Percentiles rank a stretch among this genome's conserved stretches.
Evolutionary conservation across 192 early-diverging fungal species (phyloP).

Genomic region (Mortierella hygrophila): DNA sequence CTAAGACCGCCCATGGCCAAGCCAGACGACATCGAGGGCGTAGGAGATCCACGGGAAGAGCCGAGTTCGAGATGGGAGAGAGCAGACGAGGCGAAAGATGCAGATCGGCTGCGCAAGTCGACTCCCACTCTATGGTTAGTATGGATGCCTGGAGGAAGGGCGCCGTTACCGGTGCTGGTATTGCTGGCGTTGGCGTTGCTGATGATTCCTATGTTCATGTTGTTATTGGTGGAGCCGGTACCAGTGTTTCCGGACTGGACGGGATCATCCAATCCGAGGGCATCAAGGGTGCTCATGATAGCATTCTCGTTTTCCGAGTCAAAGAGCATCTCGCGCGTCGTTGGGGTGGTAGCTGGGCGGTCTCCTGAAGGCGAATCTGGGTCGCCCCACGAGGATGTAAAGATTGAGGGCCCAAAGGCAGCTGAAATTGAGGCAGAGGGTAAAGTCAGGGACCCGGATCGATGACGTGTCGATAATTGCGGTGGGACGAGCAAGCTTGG

Average conservation of each 20-base stretch:
- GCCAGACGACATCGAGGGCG: constrained; percentile 15
- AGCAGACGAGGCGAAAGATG: constrained; percentile 50
- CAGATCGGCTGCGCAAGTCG: constrained; percentile 52
- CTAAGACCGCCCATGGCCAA: constrained; percentile 23
- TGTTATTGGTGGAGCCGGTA: constrained; percentile 20
- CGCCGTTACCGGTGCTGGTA: constrained; percentile 11
- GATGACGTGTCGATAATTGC: constrained; percentile 59
- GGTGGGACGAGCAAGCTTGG: constrained; percentile 54
- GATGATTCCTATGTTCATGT: constrained; percentile 18
- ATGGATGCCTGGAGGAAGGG: constrained; percentile 25
- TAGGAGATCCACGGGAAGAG: constrained; percentile 14
- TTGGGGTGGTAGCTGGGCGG: constrained; percentile 58
- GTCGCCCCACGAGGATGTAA: constrained; percentile 68
- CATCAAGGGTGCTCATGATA: constrained; percentile 74
- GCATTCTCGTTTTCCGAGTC: constrained; percentile 69
- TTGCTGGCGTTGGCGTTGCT: constrained; percentile 11
- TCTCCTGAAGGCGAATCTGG: constrained; percentile 59
- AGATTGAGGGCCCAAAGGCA: constrained; percentile 73
- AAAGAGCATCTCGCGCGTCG: constrained; percentile 61
- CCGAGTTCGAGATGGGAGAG: constrained; percentile 41
- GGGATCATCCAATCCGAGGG: constrained; percentile 77
- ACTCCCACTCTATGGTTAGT: constrained; percentile 42
- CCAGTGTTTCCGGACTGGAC: constrained; percentile 43
- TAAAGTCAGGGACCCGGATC: constrained; percentile 67
- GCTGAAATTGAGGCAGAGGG: constrained; percentile 63